phyloP scores from a whole-genome alignment of 441 rosid genomes.

The Gossypium schwendimanii region DNA sequence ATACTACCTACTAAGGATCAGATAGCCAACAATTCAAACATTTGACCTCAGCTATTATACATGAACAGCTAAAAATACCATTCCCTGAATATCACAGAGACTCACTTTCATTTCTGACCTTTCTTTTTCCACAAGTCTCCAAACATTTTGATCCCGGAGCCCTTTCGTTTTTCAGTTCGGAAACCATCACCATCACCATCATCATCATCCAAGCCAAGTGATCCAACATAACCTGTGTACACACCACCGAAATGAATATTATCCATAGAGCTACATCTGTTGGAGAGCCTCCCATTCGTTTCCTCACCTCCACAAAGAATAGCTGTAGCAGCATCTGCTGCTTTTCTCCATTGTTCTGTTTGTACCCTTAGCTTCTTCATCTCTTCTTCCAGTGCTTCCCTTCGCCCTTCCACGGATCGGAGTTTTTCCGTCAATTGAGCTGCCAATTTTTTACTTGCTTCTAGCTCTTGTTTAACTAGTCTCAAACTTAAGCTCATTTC shows the following conservation, averaged over 20 bases:
- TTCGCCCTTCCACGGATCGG: slow-evolving; percentile 46
- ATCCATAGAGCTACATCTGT: slow-evolving; percentile 64
- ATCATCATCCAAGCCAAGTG: slow-evolving; percentile 46
- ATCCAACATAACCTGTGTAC: slow-evolving; percentile 48
- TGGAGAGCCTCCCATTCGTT: slow-evolving; percentile 45
- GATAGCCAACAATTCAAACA: no score
- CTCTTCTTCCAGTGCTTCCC: slow-evolving; percentile 62
- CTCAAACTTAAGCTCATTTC: slow-evolving; percentile 38
- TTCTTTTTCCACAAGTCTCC: slow-evolving; percentile 91
- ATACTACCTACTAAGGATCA: no score
- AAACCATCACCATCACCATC: slow-evolving; percentile 41
- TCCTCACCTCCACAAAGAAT: slow-evolving; percentile 66
- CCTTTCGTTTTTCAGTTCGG: slow-evolving; percentile 64
- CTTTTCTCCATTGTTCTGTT: slow-evolving; percentile 91
- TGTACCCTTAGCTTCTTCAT: slow-evolving; percentile 79
- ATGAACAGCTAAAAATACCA: not conserved
- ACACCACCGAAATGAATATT: slow-evolving; percentile 51
- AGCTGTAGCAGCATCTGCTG: slow-evolving; percentile 90
- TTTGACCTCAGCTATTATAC: no score
- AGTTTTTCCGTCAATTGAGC: slow-evolving; percentile 47
- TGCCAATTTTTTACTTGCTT: slow-evolving; percentile 39
- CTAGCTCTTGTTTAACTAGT: slow-evolving; percentile 50
- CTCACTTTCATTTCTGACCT: slow-evolving; percentile 47
- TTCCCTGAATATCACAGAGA: not conserved
- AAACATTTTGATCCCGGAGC: slow-evolving; percentile 70